Percentiles rank a stretch among this genome's conserved stretches.
Evolutionary conservation across 805 yeast genomes (phyloP).

Genomic region (Kodamaea kaohsiungensis): DNA sequence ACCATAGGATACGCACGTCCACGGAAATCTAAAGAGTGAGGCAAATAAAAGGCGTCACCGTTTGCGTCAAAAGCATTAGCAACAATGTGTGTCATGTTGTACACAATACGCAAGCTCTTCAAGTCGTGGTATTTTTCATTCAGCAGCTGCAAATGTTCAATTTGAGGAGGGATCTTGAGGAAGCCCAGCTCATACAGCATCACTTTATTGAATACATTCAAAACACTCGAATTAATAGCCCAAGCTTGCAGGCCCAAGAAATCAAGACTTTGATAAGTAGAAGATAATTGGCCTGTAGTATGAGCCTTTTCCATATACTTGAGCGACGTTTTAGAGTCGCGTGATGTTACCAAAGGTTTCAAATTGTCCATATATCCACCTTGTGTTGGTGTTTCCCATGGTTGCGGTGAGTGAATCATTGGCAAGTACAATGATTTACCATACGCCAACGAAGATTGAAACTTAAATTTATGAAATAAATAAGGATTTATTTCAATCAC

Average conservation of each 20-base stretch:
- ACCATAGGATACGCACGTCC: conserved; percentile 44
- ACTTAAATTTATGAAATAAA: conserved; percentile 16
- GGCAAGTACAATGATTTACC: conserved; percentile 28
- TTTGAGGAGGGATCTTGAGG: conserved; percentile 20
- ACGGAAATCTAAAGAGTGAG: conserved; percentile 42
- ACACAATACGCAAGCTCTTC: conserved; percentile 20
- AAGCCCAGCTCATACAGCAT: conserved; percentile 23
- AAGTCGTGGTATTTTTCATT: conserved; percentile 14
- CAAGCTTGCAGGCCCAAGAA: conserved; percentile 33
- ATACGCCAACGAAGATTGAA: conserved; percentile 11
- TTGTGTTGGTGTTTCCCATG: conserved; percentile 31
- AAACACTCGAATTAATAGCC: conserved; percentile 34
- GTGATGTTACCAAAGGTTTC: conserved; percentile 24
- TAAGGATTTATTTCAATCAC: conserved; percentile 26
- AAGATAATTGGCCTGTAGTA: conserved; percentile 32
- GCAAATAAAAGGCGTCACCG: conserved; percentile 39
- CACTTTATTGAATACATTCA: conserved; percentile 21
- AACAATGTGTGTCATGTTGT: conserved; percentile 19
- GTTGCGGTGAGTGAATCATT: conserved; percentile 40
- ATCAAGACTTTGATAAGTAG: conserved; percentile 30
- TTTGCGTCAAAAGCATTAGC: conserved; percentile 28
- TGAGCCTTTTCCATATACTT: conserved; percentile 27
- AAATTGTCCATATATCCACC: conserved; percentile 38
- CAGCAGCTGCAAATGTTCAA: conserved; percentile 1
- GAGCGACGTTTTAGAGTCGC: conserved; percentile 16